phyloP scores from a whole-genome alignment of 2,329 filamentous ascomycete species.

The Paracamarosporium sp. region DNA sequence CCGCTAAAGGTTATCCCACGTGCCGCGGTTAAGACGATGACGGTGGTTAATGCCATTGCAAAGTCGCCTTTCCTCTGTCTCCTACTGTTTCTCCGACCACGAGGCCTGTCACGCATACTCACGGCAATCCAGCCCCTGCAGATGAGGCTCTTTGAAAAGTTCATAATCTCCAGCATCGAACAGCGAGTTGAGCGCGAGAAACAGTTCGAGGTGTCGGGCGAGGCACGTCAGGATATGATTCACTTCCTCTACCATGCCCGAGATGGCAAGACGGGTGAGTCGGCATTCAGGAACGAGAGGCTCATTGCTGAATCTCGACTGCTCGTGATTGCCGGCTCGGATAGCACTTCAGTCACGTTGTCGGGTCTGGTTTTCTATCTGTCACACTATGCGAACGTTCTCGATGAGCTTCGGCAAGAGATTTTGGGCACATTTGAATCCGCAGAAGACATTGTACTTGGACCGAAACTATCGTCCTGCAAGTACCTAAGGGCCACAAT shows the following conservation, averaged over 20 bases:
- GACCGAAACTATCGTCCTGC: constrained; percentile 11
- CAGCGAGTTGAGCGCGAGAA: not conserved
- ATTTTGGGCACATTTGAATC: constrained; percentile 12
- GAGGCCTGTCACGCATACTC: not conserved
- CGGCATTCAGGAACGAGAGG: constrained; percentile 39
- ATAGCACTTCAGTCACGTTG: constrained; percentile 13
- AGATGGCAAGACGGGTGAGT: constrained; percentile 45
- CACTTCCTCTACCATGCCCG: constrained; percentile 47
- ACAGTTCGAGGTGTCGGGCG: constrained; percentile 17
- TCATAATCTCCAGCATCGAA: not conserved
- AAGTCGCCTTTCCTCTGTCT: not conserved
- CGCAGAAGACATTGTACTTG: constrained; percentile 9
- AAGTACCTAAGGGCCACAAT: constrained; percentile 21
- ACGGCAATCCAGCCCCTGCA: not conserved
- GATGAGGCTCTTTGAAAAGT: not conserved
- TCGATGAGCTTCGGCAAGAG: constrained; percentile 14
- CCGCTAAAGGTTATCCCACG: constrained; percentile 8
- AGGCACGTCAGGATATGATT: constrained; percentile 30
- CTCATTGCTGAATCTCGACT: constrained; percentile 30
- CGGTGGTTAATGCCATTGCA: constrained; percentile 5
- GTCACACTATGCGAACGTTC: constrained; percentile 1
- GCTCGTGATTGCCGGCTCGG: constrained; percentile 10
- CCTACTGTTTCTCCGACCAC: not conserved
- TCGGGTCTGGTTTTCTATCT: constrained; percentile 20
- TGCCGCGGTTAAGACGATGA: not conserved